Base-by-base conservation (phyloP, 75 land plant genomes). In the Adiantum capillusveneris region DNA sequence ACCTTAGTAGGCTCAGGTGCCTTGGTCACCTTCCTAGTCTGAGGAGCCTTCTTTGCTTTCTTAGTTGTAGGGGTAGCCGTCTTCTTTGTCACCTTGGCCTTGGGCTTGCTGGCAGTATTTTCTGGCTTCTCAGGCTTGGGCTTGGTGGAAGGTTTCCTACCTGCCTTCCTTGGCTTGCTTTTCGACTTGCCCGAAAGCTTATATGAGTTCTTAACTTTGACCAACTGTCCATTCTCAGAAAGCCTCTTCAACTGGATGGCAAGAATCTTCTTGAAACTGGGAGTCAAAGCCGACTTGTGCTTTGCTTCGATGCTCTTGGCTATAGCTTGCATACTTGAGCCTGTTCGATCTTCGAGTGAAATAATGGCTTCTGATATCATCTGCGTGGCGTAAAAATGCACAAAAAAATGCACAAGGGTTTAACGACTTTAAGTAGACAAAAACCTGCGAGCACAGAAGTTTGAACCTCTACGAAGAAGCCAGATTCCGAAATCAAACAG, bases 291-390 rank as follows among this genome's bases (percentile, higher is more conserved):
- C 0, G 43, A 28, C 73, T 74, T 69, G 21, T 84, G 73, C 70
- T 90, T 83, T 60, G 81, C 91, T 58, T 87, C 91, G 16, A 90
- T 59, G 56, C 65, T 74, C 67, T 84, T 89, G n/a, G 77, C 58
- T 16, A 89, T 86, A 29, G 95, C 95, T 41, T 80, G 73, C 74
- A 78, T 82, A 57, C 95, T 89, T 41, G 95, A 86, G 1, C 95
- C 95, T 0, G 71, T 78, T 25, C 74, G 62, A 62, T 90, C 96
- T 72, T 86, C 81, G 69, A 86, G 48, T 11, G 85, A 20, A 12
- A 26, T 48, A 22, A 90, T 84, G 61, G 96, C 96, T 18, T 90
- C 96, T 54, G 41, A 51, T 24, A 87, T 53, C 96, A 90, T 90
- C 92, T 90, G 72, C 37, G n/a, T n/a, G n/a, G n/a, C n/a, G n/a